Evolutionary conservation across 164 flowering plant species (phyloP).

Genomic region (Litsea cubeba): DNA sequence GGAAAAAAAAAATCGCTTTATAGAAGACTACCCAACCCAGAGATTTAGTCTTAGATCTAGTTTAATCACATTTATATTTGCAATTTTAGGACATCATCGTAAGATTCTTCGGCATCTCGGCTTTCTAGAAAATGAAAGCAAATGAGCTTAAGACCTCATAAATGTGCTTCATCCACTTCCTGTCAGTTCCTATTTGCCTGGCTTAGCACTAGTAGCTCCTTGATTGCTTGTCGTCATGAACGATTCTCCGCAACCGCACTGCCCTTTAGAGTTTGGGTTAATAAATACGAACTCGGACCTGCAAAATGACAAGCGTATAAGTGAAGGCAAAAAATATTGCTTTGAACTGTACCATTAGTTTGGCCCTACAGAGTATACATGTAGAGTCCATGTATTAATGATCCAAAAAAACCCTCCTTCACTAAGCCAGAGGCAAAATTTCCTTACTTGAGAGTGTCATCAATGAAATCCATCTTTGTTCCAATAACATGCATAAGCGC

Average conservation of each 20-base stretch:
- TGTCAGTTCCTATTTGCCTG: not conserved
- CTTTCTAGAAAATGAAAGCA: not conserved
- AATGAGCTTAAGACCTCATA: not conserved
- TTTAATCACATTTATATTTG: too few species aligned
- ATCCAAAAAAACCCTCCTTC: too few species aligned
- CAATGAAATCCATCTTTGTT: conserved; percentile 93
- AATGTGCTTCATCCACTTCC: not conserved
- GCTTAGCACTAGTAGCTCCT: conserved; percentile 28
- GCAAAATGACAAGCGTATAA: conserved; percentile 6
- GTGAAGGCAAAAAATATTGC: not conserved
- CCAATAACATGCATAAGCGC: conserved; percentile 99
- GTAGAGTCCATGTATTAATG: not conserved
- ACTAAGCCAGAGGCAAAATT: not conserved
- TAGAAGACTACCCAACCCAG: too few species aligned
- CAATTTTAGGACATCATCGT: not conserved
- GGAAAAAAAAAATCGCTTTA: too few species aligned
- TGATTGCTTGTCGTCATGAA: conserved; percentile 58
- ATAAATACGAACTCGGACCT: conserved; percentile 87
- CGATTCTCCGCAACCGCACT: conserved; percentile 89
- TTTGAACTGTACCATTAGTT: not conserved
- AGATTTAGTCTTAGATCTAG: too few species aligned
- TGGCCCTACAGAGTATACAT: not conserved
- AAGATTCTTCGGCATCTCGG: not conserved
- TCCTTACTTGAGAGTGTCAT: conserved; percentile 76
- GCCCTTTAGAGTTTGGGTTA: conserved; percentile 81